These are phyloP conservation scores for Sclerotiophoma versabilis DNA, from an alignment of 2,329 filamentous ascomycete genomes.

Conservation along the genomic window DNA sequence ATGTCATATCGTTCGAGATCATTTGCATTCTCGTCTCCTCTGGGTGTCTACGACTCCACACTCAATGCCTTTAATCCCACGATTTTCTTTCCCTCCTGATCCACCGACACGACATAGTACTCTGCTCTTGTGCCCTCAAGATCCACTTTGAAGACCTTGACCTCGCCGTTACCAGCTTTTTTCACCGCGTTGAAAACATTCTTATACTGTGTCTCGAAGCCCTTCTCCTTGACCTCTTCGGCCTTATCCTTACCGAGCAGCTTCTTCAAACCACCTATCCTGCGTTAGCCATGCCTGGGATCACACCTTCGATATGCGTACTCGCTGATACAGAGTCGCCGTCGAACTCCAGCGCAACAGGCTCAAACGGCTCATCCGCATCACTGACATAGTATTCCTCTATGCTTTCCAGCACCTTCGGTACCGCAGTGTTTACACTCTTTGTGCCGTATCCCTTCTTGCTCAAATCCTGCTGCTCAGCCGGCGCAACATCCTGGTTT, in stretches of 20 bases:
- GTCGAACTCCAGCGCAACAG: constrained; percentile 71
- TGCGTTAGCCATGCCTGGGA: background rate
- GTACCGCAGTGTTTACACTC: constrained; percentile 63
- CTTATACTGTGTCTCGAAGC: constrained; percentile 79
- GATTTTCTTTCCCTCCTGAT: constrained; percentile 65
- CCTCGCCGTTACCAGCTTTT: constrained; percentile 69
- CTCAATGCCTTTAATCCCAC: constrained; percentile 81
- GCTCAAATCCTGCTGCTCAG: constrained; percentile 32
- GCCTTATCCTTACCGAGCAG: constrained; percentile 70
- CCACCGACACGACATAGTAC: constrained; percentile 79
- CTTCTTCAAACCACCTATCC: constrained; percentile 72
- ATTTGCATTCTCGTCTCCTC: background rate
- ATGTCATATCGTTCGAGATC: no score
- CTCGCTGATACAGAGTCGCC: constrained; percentile 38
- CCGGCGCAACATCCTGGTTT: constrained; percentile 67
- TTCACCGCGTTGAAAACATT: constrained; percentile 73
- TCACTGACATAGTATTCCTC: constrained; percentile 79
- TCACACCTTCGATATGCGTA: background rate
- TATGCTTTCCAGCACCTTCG: constrained; percentile 51
- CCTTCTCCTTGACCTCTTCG: constrained; percentile 69
- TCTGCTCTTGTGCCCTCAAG: constrained; percentile 70
- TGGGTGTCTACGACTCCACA: constrained; percentile 63
- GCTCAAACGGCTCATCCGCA: constrained; percentile 84
- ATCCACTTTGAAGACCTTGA: constrained; percentile 76
- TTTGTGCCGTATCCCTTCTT: constrained; percentile 43